phyloP scores from a whole-genome alignment of 176 grass and related monocot species.

The Eragrostis nindensis region DNA sequence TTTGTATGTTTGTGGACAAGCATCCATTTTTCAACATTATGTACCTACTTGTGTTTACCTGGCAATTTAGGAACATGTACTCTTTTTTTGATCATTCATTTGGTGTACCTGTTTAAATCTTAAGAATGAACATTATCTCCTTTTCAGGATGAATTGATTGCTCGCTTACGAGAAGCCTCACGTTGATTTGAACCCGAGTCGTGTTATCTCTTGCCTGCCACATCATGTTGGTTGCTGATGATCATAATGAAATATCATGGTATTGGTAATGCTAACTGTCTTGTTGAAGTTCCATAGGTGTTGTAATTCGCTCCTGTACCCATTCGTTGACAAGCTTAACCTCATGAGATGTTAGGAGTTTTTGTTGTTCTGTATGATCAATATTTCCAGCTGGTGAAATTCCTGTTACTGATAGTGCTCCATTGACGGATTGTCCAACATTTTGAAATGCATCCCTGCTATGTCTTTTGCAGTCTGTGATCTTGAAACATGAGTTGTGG shows the following conservation, averaged over 20 bases:
- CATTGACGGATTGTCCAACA: background rate
- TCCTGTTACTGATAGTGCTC: background rate
- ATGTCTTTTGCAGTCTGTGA: background rate
- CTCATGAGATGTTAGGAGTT: background rate
- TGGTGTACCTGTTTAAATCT: constrained; percentile 11
- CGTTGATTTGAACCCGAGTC: background rate
- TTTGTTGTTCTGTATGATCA: background rate
- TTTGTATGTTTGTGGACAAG: background rate
- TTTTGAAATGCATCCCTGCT: background rate
- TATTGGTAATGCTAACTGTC: background rate
- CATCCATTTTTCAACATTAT: background rate
- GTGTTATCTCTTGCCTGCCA: background rate
- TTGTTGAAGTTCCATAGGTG: background rate
- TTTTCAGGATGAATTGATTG: constrained; percentile 41
- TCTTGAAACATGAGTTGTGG: background rate
- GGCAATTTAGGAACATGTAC: background rate
- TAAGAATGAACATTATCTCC: background rate
- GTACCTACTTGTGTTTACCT: background rate
- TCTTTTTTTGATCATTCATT: background rate
- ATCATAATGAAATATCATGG: background rate
- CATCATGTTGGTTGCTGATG: background rate
- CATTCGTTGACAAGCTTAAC: background rate
- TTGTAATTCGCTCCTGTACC: background rate
- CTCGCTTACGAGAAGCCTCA: constrained; percentile 30
- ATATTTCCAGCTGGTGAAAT: background rate